A percentile compares a stretch with the other conserved stretches of the same genome.
These are phyloP conservation scores for Neltuma alba DNA, from an alignment of 306 rosid species.

Conservation along the genomic window DNA sequence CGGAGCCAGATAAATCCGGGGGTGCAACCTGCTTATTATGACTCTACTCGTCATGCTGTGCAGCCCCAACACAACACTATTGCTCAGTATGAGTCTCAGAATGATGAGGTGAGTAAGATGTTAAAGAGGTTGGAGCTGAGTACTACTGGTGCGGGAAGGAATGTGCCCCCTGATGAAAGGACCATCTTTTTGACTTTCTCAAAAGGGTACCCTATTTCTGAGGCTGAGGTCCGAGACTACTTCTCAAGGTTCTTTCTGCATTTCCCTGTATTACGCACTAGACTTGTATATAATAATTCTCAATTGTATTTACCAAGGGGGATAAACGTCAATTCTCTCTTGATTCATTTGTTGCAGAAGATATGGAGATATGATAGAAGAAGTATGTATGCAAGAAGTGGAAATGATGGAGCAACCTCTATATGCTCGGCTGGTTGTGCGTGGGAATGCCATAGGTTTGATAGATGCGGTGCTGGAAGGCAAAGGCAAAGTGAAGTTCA, in stretches of 20 bases:
- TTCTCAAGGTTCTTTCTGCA: conserved; percentile 48
- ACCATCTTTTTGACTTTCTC: conserved; percentile 69
- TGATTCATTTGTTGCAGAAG: conserved; percentile 37
- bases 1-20: background rate
- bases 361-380: conserved; percentile 55
- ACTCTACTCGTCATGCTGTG: background rate
- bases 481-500: conserved; percentile 44
- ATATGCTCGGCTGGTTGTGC: conserved; percentile 61
- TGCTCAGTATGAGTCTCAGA: background rate
- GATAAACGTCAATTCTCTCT: no score
- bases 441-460: background rate
- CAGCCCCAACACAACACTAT: background rate
- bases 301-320: no score
- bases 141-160: background rate
- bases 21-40: background rate
- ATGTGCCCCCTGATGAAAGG: conserved; percentile 50
- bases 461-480: conserved; percentile 43
- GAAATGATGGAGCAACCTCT: conserved; percentile 47
- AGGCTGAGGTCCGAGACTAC: conserved; percentile 53
- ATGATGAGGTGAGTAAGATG: background rate
- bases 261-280: no score
- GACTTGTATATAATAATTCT: no score
- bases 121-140: conserved; percentile 3
- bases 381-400: conserved; percentile 60
- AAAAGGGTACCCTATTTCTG: conserved; percentile 62